Percentiles rank a stretch among this genome's conserved stretches.
Evolutionary conservation across 805 yeast genomes (phyloP).

Genomic region (Kodamaea restingae): DNA sequence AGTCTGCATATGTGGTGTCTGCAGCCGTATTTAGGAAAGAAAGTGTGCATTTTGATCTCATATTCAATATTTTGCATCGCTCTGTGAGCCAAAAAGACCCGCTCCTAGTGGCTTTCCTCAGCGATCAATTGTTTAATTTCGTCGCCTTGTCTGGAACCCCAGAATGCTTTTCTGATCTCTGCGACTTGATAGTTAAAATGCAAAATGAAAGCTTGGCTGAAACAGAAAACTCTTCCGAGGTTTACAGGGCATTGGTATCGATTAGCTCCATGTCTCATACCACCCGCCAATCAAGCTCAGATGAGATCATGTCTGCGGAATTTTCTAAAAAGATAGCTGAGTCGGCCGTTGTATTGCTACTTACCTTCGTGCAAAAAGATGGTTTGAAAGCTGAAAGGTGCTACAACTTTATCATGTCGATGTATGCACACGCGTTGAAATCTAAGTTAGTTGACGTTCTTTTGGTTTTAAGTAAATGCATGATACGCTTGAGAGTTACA

Average conservation of each 20-base stretch:
- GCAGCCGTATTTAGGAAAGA: constrained; percentile 24
- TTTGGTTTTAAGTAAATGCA: constrained; percentile 47
- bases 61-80: constrained; percentile 29
- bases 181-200: not conserved
- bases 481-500: constrained; percentile 53
- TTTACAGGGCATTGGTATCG: constrained; percentile 5
- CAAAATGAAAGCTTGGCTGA: not conserved
- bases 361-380: constrained; percentile 20
- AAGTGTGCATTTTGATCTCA: constrained; percentile 23
- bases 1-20: constrained; percentile 35
- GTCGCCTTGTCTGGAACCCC: constrained; percentile 16
- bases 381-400: constrained; percentile 25
- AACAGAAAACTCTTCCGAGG: constrained; percentile 4
- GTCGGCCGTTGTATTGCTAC: constrained; percentile 23
- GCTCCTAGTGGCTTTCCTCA: constrained; percentile 27
- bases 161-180: not conserved
- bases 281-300: constrained; percentile 1
- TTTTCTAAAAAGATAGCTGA: constrained; percentile 20
- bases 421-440: constrained; percentile 34
- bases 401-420: constrained; percentile 28
- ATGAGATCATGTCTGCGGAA: not conserved
- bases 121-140: constrained; percentile 24
- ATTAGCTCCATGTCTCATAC: constrained; percentile 6
- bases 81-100: constrained; percentile 28
- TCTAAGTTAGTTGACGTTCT: constrained; percentile 34